Base-by-base conservation (phyloP, 2,329 filamentous ascomycete species). In the Pseudopyrenochaeta lycopersici region DNA sequence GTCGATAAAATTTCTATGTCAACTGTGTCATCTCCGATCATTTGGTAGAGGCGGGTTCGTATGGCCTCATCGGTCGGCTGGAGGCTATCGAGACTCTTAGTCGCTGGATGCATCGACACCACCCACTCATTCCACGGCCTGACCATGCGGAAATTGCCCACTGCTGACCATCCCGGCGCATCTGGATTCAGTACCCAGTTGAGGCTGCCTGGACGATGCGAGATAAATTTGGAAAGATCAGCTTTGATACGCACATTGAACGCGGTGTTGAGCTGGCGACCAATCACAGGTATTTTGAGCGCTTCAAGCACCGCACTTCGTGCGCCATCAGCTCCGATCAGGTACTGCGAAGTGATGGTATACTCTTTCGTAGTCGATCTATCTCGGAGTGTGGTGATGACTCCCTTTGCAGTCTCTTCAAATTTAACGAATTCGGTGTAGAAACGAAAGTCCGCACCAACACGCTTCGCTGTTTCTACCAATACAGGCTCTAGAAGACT, bases 261-360 rank as follows among this genome's bases (percentile, higher is more conserved):
- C 2, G 82, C 82, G 6, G 81, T 7, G 77, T 4, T 78, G 78
- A 1, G 77, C 78, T 48, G 45, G 77, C 71, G 23, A 27, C 23
- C 30, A 84, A 54, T 6, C 81, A 81, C 15, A 84, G 76, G 5
- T 78, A 63, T 2, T 11, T 73, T 66, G 35, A 83, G 67, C 7
- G 84, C 75, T 54, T 72, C n/a, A n/a, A n/a, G n/a, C n/a, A n/a
- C n/a, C n/a, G n/a, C 76, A 65, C 78, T 83, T 40, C 78, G 67
- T 0, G 74, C 81, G 14, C 80, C 86, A 65, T 88, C 86, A 43
- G 81, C 83, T 2, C 85, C 86, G 55, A 88, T 85, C 6, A 88
- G 73, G 57, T 85, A 88, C 48, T 81, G 81, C 0, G 83, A 80
- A 6, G 76, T 74, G 31, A 88, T 78, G n/a, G 62, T 60, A 67